Evolutionary conservation across 306 rosid species (phyloP).

Genomic region (Mimosa pudica): DNA sequence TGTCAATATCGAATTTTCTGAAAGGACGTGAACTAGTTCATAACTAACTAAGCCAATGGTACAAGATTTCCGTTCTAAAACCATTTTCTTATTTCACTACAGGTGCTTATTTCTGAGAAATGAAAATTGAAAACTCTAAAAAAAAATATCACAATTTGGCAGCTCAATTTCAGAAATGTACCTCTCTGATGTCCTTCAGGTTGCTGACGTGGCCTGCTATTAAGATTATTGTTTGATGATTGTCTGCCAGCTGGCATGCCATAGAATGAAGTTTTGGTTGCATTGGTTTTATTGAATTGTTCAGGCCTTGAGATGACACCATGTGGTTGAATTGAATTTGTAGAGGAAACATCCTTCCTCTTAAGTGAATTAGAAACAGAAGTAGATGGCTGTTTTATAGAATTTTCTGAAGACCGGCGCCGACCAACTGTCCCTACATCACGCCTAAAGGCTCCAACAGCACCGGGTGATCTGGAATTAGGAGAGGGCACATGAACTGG

Average conservation of each 20-base stretch:
- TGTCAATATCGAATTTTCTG: background rate
- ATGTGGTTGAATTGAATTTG: constrained; percentile 67
- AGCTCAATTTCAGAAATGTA: constrained; percentile 36
- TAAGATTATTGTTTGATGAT: constrained; percentile 56
- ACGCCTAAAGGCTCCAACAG: constrained; percentile 93
- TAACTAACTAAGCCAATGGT: constrained; percentile 4
- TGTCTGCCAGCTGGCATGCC: constrained; percentile 54
- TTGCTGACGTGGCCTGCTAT: constrained; percentile 72
- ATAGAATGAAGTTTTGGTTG: constrained; percentile 57
- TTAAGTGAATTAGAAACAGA: constrained; percentile 52
- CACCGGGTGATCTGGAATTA: constrained; percentile 82
- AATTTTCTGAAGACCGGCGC: constrained; percentile 62
- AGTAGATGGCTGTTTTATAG: constrained; percentile 52
- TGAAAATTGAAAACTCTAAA: background rate
- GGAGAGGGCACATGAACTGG: constrained; percentile 99
- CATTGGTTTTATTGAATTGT: constrained; percentile 56
- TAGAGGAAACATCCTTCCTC: constrained; percentile 62
- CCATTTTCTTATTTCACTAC: background rate
- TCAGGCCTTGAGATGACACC: constrained; percentile 60
- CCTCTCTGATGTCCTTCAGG: constrained; percentile 86
- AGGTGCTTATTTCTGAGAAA: constrained; percentile 3
- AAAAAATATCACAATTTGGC: constrained; percentile 3
- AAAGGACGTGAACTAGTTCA: background rate
- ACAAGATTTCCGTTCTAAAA: constrained; percentile 9
- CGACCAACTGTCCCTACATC: constrained; percentile 95